Evolutionary conservation across 768 basidiomycete species (phyloP).

Genomic region (Boletus pseudo-olivaceus): DNA sequence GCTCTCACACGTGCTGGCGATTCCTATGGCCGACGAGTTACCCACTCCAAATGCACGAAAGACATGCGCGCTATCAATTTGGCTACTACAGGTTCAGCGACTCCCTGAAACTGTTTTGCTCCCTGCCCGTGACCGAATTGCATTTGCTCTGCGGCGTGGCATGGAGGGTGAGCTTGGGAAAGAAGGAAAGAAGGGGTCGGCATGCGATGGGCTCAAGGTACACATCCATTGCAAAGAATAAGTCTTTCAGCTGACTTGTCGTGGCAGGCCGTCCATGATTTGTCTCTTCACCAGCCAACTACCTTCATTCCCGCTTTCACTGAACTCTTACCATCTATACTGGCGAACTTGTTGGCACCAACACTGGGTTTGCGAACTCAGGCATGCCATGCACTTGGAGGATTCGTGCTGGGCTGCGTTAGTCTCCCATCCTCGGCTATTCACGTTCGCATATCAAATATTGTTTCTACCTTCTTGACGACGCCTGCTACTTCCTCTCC

Average conservation of each 20-base stretch:
- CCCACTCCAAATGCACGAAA: slow-evolving; percentile 87
- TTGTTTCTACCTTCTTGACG: slow-evolving; percentile 48
- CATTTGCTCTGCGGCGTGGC: slow-evolving; percentile 68
- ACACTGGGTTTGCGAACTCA: slow-evolving; percentile 64
- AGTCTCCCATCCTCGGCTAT: slow-evolving; percentile 43
- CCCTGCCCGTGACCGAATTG: slow-evolving; percentile 64
- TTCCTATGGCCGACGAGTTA: slow-evolving; percentile 63
- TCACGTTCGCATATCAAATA: slow-evolving; percentile 52
- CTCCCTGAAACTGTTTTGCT: slow-evolving; percentile 58
- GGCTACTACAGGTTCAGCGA: slow-evolving; percentile 68
- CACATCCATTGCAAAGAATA: slow-evolving; percentile 13
- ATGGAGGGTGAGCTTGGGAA: slow-evolving; percentile 83
- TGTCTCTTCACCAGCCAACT: slow-evolving; percentile 57
- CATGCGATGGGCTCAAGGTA: slow-evolving; percentile 75
- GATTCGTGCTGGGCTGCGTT: slow-evolving; percentile 55
- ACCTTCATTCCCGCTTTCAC: slow-evolving; percentile 70
- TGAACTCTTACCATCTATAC: slow-evolving; percentile 56
- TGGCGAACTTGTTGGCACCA: slow-evolving; percentile 60
- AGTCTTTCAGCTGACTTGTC: slow-evolving; percentile 9
- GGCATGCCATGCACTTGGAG: slow-evolving; percentile 74
- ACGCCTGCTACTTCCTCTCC: slow-evolving; percentile 35
- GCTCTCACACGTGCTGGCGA: slow-evolving; percentile 61
- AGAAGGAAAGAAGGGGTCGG: slow-evolving; percentile 85
- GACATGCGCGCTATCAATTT: slow-evolving; percentile 75
- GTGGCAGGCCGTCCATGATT: slow-evolving; percentile 68